These are phyloP conservation scores for Sphagnum fallax DNA, from an alignment of 228 moss, liverwort and hornwort genomes.

Conservation along the genomic window DNA sequence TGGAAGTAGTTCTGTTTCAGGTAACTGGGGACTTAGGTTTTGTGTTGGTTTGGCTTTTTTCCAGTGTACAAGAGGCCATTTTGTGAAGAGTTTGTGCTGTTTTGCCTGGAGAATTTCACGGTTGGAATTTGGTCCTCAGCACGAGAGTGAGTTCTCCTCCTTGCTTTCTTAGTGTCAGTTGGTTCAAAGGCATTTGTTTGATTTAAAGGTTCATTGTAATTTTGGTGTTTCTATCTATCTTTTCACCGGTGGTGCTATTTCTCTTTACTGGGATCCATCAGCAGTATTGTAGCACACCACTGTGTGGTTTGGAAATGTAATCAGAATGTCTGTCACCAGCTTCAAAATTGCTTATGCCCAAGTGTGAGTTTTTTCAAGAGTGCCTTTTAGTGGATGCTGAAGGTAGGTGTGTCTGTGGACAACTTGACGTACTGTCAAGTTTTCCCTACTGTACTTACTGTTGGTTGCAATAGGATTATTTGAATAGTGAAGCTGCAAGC, in stretches of 20 bases:
- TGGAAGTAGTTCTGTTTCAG: too few relatives aligned
- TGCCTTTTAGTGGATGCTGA: not conserved
- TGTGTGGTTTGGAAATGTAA: not conserved
- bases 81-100: conserved; percentile 59
- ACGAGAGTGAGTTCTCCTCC: conserved; percentile 24
- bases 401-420: not conserved
- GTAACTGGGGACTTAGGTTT: too few relatives aligned
- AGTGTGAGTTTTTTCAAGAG: too few relatives aligned
- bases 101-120: conserved; percentile 60
- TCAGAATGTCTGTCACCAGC: not conserved
- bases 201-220: not conserved
- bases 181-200: not conserved
- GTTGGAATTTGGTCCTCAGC: conserved; percentile 82
- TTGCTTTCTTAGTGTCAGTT: not conserved
- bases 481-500: too few relatives aligned
- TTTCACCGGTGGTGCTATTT: too few relatives aligned
- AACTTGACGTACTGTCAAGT: not conserved
- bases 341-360: too few relatives aligned
- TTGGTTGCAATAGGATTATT: not conserved
- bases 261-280: too few relatives aligned
- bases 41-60: not conserved
- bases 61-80: conserved; percentile 56
- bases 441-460: not conserved
- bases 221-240: too few relatives aligned
- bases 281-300: too few relatives aligned